Base-by-base conservation (phyloP, 2,329 filamentous ascomycete species). In the Curvularia sp. region DNA sequence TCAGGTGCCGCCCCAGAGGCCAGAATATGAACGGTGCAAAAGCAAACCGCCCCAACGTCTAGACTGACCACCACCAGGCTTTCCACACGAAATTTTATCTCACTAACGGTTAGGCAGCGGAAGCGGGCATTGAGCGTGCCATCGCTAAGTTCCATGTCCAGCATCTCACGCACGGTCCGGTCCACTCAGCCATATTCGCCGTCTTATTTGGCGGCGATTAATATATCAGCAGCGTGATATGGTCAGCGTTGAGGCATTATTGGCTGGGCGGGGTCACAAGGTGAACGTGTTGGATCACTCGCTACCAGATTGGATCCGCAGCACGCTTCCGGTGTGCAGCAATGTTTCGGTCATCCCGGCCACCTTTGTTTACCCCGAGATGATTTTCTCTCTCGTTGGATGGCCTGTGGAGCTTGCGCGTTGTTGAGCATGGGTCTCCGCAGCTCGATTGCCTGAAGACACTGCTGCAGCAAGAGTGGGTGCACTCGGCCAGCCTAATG, bases 261-360 rank as follows among this genome's bases (percentile, higher is more conserved):
- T 27, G 43, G 54, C 55, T 28, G 23, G 52, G 51, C 34, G 19
- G n/a, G 32, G 34, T 9, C 18, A 23, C 47, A 59, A 30, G 55
- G 59, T 30, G 51, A 51, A 50, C 32, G 55, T 46, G 32, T 25
- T 45, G 45, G 39, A 53, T 53, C 51, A 28, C 34, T 59, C 55
- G 59, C 55, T 61, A 59, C 59, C 52, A 55, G 42, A 49, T 39
- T 27, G 42, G 46, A 28, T 25, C 36, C 18, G 46, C 50, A 58
- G 28, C 48, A 9, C 43, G 28, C 41, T 38, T 39, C 41, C 46
- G 46, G 32, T 51, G 34, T 42, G 49, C 25, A 53, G 50, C 13
- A 21, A 36, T 46, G 50, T 57, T 32, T 60, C 55, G 55, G 56
- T 39, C 56, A 34, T 23, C 7, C 51, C 52, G 49, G 49, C 30